phyloP scores from a whole-genome alignment of 768 basidiomycete genomes.

The Hygrophorus russula region DNA sequence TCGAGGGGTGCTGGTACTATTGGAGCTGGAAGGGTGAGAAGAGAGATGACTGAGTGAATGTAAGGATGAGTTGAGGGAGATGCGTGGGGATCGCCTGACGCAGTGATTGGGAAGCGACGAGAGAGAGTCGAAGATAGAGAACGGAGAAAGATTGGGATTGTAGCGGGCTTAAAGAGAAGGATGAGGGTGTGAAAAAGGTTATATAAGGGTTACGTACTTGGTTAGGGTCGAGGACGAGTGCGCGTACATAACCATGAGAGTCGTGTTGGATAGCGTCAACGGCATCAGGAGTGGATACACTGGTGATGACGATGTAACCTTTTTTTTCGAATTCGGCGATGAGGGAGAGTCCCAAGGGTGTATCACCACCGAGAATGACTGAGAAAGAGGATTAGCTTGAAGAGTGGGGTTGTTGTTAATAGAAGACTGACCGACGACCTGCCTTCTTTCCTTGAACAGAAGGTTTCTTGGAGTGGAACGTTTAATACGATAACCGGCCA shows the following conservation, averaged over 20 bases:
- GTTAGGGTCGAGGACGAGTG: conserved; percentile 68
- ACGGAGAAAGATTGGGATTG: conserved; percentile 66
- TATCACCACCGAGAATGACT: conserved; percentile 81
- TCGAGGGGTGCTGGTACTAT: conserved; percentile 52
- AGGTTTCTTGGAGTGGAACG: conserved; percentile 25
- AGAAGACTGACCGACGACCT: conserved; percentile 52
- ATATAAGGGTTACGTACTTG: conserved; percentile 36
- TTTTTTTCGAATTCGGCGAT: conserved; percentile 64
- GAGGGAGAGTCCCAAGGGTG: conserved; percentile 57
- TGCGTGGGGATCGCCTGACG: conserved; percentile 73
- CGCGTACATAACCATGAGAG: conserved; percentile 69
- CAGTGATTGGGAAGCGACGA: conserved; percentile 69
- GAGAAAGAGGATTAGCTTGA: conserved; percentile 3
- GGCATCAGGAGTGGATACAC: conserved; percentile 60
- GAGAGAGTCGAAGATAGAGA: conserved; percentile 72
- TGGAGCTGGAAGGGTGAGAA: conserved; percentile 44
- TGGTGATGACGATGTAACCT: conserved; percentile 77
- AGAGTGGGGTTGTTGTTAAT: neutral
- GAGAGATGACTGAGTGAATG: conserved; percentile 69
- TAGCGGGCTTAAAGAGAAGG: conserved; percentile 41
- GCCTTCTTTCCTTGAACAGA: conserved; percentile 40
- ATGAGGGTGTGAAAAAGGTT: conserved; percentile 1
- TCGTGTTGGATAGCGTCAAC: conserved; percentile 51
- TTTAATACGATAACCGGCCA: conserved; percentile 42
- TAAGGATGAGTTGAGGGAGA: conserved; percentile 55